Base-by-base conservation (phyloP, 352 stramenopile species). In the Peronospora belbahrii region DNA sequence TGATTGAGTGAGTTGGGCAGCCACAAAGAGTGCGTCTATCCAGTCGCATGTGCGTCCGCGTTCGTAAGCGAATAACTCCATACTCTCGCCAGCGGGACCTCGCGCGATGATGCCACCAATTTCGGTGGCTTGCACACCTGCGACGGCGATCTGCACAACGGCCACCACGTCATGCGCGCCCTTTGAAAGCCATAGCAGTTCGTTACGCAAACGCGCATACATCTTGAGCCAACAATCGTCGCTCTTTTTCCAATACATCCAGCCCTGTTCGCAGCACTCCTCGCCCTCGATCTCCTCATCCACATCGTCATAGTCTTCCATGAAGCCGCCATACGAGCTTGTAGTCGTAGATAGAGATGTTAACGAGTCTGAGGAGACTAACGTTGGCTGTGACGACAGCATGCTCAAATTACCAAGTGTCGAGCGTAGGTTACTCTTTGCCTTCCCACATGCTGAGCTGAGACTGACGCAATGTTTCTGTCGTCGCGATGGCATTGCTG, bases 31-130 rank as follows among this genome's bases (percentile, higher is more conserved):
- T 39, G 74, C 67, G 57, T 85, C 75, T 45, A 80, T 68, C 73
- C 76, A 88, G 17, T 70, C 53, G 54, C 52, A 48, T 18, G 62
- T 67, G 9, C 70, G 62, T 1, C 74, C 52, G 17, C 68, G 65
- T 30, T 86, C 72, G 59, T 88, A 88, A 17, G 76, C 48, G 50
- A 80, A 84, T 32, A 88, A 64, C 54, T 88, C 77, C 77, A 88
- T 86, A 42, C 53, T 71, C 52, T 86, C 77, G 25, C 74, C 70
- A 24, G 67, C 67, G 0, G 72, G 67, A 6, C 68, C 77, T 10
- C 64, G 63, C 17, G 74, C 62, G 28, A 66, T 56, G 33, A 88
- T 59, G 34, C 65, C 65, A 20, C 74, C 68, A 34, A 76, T 70
- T 14, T 62, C 56, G 27, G 68, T 76, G 37, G 58, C 56, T 34